Evolutionary conservation across 2,329 filamentous ascomycete species (phyloP), one percentile per base, ranked within the genome.

Genomic region (Raffaelea ambrosiae): DNA sequence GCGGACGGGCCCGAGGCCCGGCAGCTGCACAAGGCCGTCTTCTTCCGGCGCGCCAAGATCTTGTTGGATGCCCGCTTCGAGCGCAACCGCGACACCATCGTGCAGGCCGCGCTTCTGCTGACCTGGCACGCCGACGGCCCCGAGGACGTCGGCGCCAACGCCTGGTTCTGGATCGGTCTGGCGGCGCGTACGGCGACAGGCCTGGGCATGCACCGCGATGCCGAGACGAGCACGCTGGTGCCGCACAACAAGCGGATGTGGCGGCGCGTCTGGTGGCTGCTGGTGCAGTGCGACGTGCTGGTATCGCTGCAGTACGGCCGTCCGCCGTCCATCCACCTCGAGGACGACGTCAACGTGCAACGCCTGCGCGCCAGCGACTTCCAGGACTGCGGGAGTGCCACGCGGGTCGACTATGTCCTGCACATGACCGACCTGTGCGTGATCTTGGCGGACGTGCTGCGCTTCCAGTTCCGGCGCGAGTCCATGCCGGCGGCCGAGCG

Each of bases 41-140:
- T 78, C 54, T 77, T 76, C 52, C 67, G 69, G 18, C 68, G 74
- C 18, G 71, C 73, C 14, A 78, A 77, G 55, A 66, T 67, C 50
- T 60, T 79, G 1, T 73, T 77, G 39, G 75, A 79, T 54, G 66
- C 65, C 23, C 68, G 74, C 5, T 69, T 74, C 33, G 75, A 79
- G 53, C 67, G 72, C 22, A 73, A 78, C 53, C 67, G 76, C 14
- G 69, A 73, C 51, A 66, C 69, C 29, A 64, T 77, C 44, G 66
- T 79, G n/a, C 76, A 79, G 57, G 70, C 70, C 3, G 72, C 74
- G 2, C 60, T 79, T 20, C 64, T 79, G 1, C 54, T 79, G 46
- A 77, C 73, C 2, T 79, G 75, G 76, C 71, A 76, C 52, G 71
- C 72, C 1, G 72, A 78, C 43, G 68, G 71, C 14, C 71, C 73